Conservation (phyloP, 345 rosid genomes). For the Eucalyptus curtisii region DNA sequence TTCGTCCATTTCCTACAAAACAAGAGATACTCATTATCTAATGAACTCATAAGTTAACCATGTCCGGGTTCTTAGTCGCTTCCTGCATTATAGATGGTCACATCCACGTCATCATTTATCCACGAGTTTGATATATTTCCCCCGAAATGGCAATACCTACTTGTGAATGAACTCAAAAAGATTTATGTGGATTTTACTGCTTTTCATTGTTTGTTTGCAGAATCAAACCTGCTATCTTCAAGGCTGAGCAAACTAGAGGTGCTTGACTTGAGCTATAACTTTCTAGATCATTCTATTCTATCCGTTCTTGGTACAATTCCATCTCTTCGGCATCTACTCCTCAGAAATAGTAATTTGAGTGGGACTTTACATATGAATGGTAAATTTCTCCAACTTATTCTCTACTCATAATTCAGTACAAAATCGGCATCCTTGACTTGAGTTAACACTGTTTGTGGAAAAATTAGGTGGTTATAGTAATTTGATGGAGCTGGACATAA, state of each 20-base stretch:
- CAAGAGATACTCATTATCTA: not conserved
- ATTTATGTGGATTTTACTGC: accelerated
- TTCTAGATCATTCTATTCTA: not conserved
- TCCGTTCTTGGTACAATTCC: accelerated
- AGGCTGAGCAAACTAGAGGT: not conserved
- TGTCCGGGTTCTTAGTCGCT: accelerated
- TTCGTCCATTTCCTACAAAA: not conserved
- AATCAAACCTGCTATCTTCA: not conserved
- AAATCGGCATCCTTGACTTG: not conserved
- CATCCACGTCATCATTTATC: accelerated
- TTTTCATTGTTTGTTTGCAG: not conserved
- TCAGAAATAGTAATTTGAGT: accelerated
- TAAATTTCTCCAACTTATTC: not conserved
- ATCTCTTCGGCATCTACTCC: accelerated
- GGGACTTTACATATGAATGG: not conserved
- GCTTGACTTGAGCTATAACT: accelerated
- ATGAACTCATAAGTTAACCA: not conserved
- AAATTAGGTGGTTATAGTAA: not conserved
- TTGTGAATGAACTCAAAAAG: accelerated
- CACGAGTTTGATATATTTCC: accelerated
- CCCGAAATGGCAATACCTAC: accelerated
- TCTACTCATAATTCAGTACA: too few species aligned
- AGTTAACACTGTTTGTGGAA: not conserved
- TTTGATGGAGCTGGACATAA: accelerated
- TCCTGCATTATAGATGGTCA: not conserved